Conservation (phyloP, 164 flowering plant genomes). For the Umbilicus rupestris region DNA sequence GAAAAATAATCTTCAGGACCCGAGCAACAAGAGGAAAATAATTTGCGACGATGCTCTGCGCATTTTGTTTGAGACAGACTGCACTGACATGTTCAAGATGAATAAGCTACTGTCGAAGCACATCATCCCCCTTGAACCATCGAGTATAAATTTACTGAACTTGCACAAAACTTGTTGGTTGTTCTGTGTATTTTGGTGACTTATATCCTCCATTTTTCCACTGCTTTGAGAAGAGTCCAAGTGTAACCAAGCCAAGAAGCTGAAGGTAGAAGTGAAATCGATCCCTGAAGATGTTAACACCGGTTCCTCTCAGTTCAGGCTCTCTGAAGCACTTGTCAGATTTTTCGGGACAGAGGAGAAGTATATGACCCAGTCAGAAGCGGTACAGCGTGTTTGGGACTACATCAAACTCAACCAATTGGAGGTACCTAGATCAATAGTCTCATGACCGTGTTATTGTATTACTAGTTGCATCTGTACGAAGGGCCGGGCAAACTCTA, state of each 20-base stretch:
- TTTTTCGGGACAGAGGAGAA: conserved; percentile 64
- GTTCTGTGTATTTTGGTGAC: not conserved
- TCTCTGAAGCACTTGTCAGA: conserved; percentile 73
- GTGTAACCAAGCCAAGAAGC: conserved; percentile 44
- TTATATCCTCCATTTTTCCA: not conserved
- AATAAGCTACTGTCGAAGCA: conserved; percentile 42
- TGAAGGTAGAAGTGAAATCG: conserved; percentile 40
- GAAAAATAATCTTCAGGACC: conserved; percentile 94
- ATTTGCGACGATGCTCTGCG: conserved; percentile 85
- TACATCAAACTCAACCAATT: conserved; percentile 61
- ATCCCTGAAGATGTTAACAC: conserved; percentile 29
- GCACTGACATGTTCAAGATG: conserved; percentile 91
- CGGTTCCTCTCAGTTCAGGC: conserved; percentile 37
- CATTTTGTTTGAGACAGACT: conserved; percentile 80
- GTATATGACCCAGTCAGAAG: conserved; percentile 67
- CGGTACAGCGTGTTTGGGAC: conserved; percentile 52
- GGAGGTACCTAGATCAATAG: conserved; percentile 41
- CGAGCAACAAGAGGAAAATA: conserved; percentile 91
- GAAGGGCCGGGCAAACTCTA: too few relatives aligned
- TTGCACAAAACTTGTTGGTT: too few relatives aligned
- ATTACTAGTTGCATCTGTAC: too few relatives aligned
- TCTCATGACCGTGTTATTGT: too few relatives aligned
- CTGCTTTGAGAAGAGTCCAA: conserved; percentile 50
- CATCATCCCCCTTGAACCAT: conserved; percentile 58
- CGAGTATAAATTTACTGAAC: conserved; percentile 37